phyloP scores from a whole-genome alignment of 2,329 filamentous ascomycete species.

The Dothistroma pini region DNA sequence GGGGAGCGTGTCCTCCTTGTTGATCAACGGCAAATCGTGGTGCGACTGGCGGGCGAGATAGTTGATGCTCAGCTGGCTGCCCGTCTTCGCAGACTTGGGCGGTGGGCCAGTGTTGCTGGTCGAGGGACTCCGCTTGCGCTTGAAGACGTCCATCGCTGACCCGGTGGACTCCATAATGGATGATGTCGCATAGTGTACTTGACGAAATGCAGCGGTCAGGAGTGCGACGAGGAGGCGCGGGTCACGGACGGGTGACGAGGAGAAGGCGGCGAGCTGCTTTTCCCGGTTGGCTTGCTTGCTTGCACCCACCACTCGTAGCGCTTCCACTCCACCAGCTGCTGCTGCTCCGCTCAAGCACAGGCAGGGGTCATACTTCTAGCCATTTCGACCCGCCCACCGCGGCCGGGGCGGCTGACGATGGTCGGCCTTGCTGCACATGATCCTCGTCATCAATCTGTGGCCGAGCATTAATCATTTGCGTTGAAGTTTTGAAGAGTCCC shows the following conservation, averaged over 20 bases:
- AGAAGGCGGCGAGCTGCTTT: neutral
- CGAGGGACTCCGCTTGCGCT: slow-evolving; percentile 47
- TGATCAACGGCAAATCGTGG: slow-evolving; percentile 60
- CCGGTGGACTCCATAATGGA: slow-evolving; percentile 9
- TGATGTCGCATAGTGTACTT: slow-evolving; percentile 8
- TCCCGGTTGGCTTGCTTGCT: too few species aligned
- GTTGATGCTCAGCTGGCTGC: slow-evolving; percentile 63
- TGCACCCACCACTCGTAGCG: neutral
- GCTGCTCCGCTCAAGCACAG: neutral
- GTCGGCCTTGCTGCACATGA: neutral
- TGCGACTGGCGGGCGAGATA: slow-evolving; percentile 62
- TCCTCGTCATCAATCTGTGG: neutral
- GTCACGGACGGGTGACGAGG: neutral
- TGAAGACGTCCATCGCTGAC: slow-evolving; percentile 29
- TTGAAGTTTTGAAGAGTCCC: neutral
- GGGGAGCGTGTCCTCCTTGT: slow-evolving; percentile 65
- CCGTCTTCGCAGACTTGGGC: slow-evolving; percentile 43
- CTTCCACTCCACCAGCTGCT: neutral
- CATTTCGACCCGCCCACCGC: neutral
- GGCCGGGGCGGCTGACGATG: neutral
- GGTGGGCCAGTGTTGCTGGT: slow-evolving; percentile 12
- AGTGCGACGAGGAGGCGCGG: slow-evolving; percentile 5
- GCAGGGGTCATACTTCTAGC: neutral
- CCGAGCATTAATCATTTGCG: neutral
- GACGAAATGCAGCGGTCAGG: slow-evolving; percentile 5